Evolutionary conservation across 306 rosid species (phyloP).

Genomic region (Astragalus glycyphyllos): DNA sequence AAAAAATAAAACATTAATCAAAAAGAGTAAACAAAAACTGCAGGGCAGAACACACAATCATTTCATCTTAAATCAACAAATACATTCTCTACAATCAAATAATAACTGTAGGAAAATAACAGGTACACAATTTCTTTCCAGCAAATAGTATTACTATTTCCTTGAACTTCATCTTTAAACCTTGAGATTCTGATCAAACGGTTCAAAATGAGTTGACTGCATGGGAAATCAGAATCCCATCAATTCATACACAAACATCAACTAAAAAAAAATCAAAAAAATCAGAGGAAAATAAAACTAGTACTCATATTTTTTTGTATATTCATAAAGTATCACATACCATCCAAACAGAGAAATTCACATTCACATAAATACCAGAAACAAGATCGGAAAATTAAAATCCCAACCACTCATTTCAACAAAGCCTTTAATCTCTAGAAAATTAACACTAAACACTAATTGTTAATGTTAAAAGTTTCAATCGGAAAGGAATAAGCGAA

Average conservation of each 20-base stretch:
- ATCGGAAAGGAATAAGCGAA: slow-evolving; percentile 56
- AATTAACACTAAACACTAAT: too few species aligned
- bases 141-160: too few species aligned
- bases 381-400: not conserved
- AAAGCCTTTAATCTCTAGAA: not conserved
- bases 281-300: not conserved
- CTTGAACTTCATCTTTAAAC: too few species aligned
- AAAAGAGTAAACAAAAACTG: too few species aligned
- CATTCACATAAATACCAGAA: not conserved
- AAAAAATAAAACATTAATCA: too few species aligned
- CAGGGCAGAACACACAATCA: too few species aligned
- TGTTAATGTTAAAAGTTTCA: not conserved
- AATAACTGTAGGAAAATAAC: too few species aligned
- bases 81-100: too few species aligned
- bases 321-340: not conserved
- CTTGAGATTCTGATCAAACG: too few species aligned
- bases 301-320: not conserved
- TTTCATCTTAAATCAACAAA: too few species aligned
- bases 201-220: too few species aligned
- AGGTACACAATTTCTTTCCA: too few species aligned
- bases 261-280: not conserved
- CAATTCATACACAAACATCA: not conserved
- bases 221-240: not conserved
- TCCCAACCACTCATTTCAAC: not conserved
- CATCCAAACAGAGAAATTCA: not conserved